Evolutionary conservation across 108 stramenopile species (phyloP), one percentile per base, ranked within the genome.

Genomic region (Conticribra guillardii): DNA sequence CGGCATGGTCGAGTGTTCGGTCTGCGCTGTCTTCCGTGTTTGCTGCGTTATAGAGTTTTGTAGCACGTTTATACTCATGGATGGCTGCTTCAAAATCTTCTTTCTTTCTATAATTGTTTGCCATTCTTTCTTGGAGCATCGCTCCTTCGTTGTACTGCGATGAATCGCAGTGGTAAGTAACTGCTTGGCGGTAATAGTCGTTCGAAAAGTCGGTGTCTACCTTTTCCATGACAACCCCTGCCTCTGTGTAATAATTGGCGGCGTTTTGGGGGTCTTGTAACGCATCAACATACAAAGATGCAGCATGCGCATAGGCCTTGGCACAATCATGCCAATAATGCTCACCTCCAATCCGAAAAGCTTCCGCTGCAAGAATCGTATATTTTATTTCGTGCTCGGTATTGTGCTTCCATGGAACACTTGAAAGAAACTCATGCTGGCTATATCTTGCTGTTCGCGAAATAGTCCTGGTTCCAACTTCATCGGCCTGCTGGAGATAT

Each of bases 41-140:
- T 1, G 76, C 76, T 3, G 76, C 76, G 45, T 33, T 18, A 31
- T 65, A 71, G 9, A 78, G 49, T 57, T 66, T 78, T 9, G 76
- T 15, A 11, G 76, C 76, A 15, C 69, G 48, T 58, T 70, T 24
- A 45, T 70, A 78, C 37, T 65, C 76, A 23, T 70, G 62, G 19
- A 78, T 52, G 1, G 76, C 51, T 26, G 69, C 63, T 23, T 24
- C 33, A 16, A 64, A n/a, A 23, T 70, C 64, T 3, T 63, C 30
- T 32, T 70, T 70, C 54, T 71, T 64, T 0, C 32, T 0, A 32
- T 53, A 65, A 41, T 60, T 70, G 0, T 50, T 59, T 2, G 69
- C 76, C 57, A 71, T 71, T 37, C 76, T 69, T 28, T 71, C 76
- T 46, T 70, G 58, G 17, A 78, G 48, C 57, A 70, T 37, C 18